Evolutionary conservation across 2,329 filamentous ascomycete species (phyloP).

Genomic region (Exophiala sp.): DNA sequence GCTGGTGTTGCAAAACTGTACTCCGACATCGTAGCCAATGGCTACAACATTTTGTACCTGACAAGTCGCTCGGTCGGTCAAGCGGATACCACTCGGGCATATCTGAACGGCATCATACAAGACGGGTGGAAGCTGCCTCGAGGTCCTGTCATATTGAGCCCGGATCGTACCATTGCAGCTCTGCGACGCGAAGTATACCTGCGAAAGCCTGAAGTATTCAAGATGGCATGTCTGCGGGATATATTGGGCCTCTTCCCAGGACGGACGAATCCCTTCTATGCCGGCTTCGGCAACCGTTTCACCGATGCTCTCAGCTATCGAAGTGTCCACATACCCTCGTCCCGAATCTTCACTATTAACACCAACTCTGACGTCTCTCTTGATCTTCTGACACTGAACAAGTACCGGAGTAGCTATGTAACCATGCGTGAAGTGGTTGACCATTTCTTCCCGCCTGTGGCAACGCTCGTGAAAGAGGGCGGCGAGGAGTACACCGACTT

Average conservation of each 20-base stretch:
- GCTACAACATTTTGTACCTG: slow-evolving; percentile 98
- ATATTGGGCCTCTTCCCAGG: slow-evolving; percentile 83
- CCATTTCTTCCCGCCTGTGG: slow-evolving; percentile 94
- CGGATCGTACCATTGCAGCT: slow-evolving; percentile 91
- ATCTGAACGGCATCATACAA: slow-evolving; percentile 84
- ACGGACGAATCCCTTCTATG: slow-evolving; percentile 82
- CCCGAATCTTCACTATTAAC: slow-evolving; percentile 97
- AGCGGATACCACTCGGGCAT: slow-evolving; percentile 83
- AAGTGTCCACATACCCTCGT: slow-evolving; percentile 90
- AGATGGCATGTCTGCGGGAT: slow-evolving; percentile 96
- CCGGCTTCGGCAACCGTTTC: slow-evolving; percentile 92
- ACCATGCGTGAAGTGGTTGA: slow-evolving; percentile 97
- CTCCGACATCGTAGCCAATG: slow-evolving; percentile 89
- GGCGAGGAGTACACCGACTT: slow-evolving; percentile 97
- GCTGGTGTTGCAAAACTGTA: slow-evolving; percentile 95
- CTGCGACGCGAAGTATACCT: slow-evolving; percentile 89
- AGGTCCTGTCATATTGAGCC: slow-evolving; percentile 91
- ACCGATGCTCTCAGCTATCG: slow-evolving; percentile 96
- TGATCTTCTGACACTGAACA: slow-evolving; percentile 85
- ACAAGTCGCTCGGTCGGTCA: slow-evolving; percentile 92
- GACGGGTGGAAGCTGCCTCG: slow-evolving; percentile 81
- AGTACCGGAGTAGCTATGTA: slow-evolving; percentile 93
- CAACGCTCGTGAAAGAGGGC: slow-evolving; percentile 78
- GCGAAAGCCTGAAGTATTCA: slow-evolving; percentile 96
- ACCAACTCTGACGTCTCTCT: slow-evolving; percentile 93